Evolutionary conservation across 139 green algal genomes (phyloP).

Genomic region (Ulvella scutata): DNA sequence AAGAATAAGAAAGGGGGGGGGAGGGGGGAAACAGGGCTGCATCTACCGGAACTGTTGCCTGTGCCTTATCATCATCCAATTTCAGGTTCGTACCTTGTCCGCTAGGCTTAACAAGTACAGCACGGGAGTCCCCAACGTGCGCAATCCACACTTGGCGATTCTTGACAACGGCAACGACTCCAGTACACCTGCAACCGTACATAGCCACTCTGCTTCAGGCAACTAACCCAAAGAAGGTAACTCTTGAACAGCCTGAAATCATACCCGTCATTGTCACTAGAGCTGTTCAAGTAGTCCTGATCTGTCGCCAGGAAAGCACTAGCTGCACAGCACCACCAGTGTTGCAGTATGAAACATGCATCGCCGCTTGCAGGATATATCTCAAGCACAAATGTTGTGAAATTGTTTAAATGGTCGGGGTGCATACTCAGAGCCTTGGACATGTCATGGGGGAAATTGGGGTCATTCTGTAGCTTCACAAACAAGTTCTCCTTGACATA

Average conservation of each 20-base stretch:
- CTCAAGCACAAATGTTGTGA: neutral
- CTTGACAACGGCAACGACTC: constrained; percentile 59
- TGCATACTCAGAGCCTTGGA: constrained; percentile 29
- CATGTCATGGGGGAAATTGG: constrained; percentile 42
- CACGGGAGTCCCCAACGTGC: constrained; percentile 83
- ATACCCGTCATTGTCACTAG: neutral
- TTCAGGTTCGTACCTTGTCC: constrained; percentile 45
- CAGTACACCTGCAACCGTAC: constrained; percentile 49
- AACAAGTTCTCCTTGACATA: constrained; percentile 78
- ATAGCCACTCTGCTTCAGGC: neutral
- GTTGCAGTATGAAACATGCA: neutral
- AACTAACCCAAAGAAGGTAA: neutral
- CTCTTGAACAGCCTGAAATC: neutral
- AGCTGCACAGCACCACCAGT: neutral
- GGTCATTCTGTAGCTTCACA: constrained; percentile 54
- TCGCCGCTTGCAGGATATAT: neutral
- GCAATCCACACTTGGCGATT: constrained; percentile 59
- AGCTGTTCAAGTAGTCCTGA: neutral
- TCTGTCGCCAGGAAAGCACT: neutral
- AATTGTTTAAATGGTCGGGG: neutral
- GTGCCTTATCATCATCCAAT: no score
- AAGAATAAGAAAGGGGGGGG: no score
- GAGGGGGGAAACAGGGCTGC: neutral
- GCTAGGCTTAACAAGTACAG: constrained; percentile 48
- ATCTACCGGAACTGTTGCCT: no score